A percentile compares a stretch with the other conserved stretches of the same genome.
These are phyloP conservation scores for Stentor roeselii DNA, from an alignment of 73 alveolate species.

Conservation along the genomic window DNA sequence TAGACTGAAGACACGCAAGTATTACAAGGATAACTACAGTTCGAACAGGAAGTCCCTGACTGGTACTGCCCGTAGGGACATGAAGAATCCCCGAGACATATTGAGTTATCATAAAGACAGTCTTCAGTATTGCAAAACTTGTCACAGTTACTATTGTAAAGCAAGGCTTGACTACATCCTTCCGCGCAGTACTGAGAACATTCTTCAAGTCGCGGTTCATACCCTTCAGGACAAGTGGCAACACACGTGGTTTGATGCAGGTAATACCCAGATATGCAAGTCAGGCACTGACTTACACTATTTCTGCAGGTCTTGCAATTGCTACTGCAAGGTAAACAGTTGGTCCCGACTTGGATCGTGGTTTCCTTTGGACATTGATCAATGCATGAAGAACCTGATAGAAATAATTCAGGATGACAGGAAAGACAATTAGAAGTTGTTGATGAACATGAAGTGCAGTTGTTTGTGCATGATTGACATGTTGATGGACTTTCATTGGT, in stretches of 20 bases:
- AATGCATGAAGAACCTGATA: background rate
- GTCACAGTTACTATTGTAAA: slow-evolving; percentile 7
- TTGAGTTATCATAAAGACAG: background rate
- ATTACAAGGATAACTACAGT: slow-evolving; percentile 1
- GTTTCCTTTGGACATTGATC: background rate
- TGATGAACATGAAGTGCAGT: slow-evolving; percentile 4
- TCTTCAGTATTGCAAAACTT: background rate
- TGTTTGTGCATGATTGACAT: background rate
- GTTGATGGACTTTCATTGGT: background rate
- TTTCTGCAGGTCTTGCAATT: background rate
- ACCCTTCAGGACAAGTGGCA: background rate
- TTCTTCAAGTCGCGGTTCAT: background rate
- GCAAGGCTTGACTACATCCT: background rate
- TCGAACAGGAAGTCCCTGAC: background rate
- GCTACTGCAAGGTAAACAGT: background rate
- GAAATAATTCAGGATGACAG: background rate
- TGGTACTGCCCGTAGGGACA: background rate
- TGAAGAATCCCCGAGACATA: background rate
- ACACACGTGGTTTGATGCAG: background rate
- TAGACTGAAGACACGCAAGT: background rate
- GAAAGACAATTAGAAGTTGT: background rate
- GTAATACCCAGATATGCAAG: background rate
- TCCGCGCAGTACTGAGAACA: background rate
- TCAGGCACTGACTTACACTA: background rate
- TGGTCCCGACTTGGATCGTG: background rate